These are phyloP conservation scores for Gamsiella multidivaricata DNA, from an alignment of 192 early-diverging fungal genomes.

Conservation along the genomic window DNA sequence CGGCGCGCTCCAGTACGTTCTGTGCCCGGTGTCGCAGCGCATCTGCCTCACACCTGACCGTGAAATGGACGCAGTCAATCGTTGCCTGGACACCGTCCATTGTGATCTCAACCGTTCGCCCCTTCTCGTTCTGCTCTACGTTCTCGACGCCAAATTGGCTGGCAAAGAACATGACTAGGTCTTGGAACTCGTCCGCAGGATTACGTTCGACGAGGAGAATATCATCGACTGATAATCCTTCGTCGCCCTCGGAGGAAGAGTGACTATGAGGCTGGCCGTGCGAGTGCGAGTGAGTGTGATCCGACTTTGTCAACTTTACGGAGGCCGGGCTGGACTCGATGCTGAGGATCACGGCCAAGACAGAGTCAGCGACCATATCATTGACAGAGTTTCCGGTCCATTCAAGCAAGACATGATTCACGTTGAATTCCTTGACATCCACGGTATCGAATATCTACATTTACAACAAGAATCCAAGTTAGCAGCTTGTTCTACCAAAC, in stretches of 20 bases:
- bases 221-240: background rate
- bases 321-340: conserved; percentile 90
- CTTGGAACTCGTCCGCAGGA: conserved; percentile 36
- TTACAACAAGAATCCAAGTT: background rate
- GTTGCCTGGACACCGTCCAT: conserved; percentile 39
- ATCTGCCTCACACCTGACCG: conserved; percentile 40
- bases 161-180: conserved; percentile 48
- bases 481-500: background rate
- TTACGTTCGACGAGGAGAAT: conserved; percentile 23
- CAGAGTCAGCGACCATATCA: conserved; percentile 97
- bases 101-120: conserved; percentile 12
- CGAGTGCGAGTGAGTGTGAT: conserved; percentile 42
- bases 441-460: conserved; percentile 69
- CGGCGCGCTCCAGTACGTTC: conserved; percentile 49
- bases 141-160: conserved; percentile 49
- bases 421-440: conserved; percentile 70
- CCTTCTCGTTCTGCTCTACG: conserved; percentile 27
- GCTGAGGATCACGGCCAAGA: conserved; percentile 85
- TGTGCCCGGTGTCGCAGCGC: conserved; percentile 39
- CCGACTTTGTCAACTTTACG: conserved; percentile 71
- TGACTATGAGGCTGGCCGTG: conserved; percentile 34
- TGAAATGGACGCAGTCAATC: conserved; percentile 30
- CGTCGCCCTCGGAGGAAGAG: background rate
- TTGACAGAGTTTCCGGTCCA: conserved; percentile 93
- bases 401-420: conserved; percentile 80